Conservation (phyloP, 306 rosid genomes). For the Rubus idaeus region DNA sequence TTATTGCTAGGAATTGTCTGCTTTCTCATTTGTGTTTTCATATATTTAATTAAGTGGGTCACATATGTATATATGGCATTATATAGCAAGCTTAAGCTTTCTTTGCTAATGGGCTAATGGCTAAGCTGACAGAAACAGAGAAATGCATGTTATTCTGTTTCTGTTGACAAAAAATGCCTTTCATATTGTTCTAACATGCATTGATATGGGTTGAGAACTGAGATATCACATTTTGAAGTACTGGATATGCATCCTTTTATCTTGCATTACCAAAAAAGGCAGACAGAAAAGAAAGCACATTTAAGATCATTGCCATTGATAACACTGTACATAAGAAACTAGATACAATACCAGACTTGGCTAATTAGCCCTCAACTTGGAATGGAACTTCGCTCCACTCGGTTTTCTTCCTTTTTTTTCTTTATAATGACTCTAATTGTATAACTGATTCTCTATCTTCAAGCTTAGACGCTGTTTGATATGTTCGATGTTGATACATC, state of each 20-base stretch:
- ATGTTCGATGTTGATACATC: slow-evolving; percentile 35
- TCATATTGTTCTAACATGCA: too few relatives aligned
- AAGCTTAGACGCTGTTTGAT: slow-evolving; percentile 34
- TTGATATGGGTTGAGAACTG: background rate
- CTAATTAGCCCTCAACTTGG: slow-evolving; percentile 27
- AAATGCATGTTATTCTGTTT: too few relatives aligned
- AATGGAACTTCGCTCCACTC: slow-evolving; percentile 78
- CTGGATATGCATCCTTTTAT: too few relatives aligned
- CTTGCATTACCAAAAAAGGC: background rate
- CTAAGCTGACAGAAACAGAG: too few relatives aligned
- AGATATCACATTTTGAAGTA: background rate
- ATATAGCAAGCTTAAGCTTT: too few relatives aligned
- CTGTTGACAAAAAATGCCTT: too few relatives aligned
- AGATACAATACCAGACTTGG: slow-evolving; percentile 19
- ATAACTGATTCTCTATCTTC: background rate
- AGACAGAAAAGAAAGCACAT: background rate
- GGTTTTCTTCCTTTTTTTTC: slow-evolving; percentile 31
- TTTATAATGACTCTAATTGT: background rate
- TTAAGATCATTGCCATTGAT: background rate
- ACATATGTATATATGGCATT: too few relatives aligned
- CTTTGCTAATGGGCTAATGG: too few relatives aligned
- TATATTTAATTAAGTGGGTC: too few relatives aligned
- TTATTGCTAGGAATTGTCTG: too few relatives aligned
- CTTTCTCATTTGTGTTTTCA: too few relatives aligned
- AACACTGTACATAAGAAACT: slow-evolving; percentile 20